Conservation (phyloP, 352 stramenopile species). For the Lagenidium sp. region DNA sequence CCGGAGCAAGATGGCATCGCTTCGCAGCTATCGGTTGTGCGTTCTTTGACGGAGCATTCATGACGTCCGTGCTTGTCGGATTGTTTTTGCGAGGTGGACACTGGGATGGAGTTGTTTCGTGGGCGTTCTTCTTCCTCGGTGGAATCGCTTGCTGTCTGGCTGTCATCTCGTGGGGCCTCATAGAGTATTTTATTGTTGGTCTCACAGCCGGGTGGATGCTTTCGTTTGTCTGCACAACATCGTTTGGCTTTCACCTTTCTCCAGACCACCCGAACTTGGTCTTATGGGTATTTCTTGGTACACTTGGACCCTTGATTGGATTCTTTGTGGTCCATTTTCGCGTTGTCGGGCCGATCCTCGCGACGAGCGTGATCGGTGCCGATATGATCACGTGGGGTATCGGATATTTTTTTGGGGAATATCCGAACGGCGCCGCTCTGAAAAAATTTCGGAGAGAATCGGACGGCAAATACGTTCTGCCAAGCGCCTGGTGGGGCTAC, state of each 20-base stretch:
- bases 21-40: conserved; percentile 53
- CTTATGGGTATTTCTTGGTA: conserved; percentile 22
- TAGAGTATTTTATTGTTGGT: conserved; percentile 19
- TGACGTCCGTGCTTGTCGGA: conserved; percentile 47
- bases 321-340: conserved; percentile 45
- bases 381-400: conserved; percentile 45
- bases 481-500: conserved; percentile 68
- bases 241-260: conserved; percentile 18
- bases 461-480: conserved; percentile 49
- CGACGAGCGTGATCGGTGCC: conserved; percentile 48
- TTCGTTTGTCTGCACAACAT: conserved; percentile 21
- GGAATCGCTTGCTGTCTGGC: conserved; percentile 18
- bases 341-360: conserved; percentile 39
- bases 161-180: conserved; percentile 10
- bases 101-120: conserved; percentile 22
- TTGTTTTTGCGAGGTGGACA: conserved; percentile 16
- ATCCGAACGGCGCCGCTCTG: conserved; percentile 48
- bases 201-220: conserved; percentile 22
- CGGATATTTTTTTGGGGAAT: conserved; percentile 59
- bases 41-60: conserved; percentile 63
- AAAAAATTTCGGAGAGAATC: conserved; percentile 27
- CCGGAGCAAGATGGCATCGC: conserved; percentile 49
- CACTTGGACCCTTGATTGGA: conserved; percentile 28
- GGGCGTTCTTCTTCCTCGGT: conserved; percentile 28
- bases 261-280: conserved; percentile 8